phyloP scores from a whole-genome alignment of 1,139 yeast species.

The Saccharomyces pastorianus region DNA sequence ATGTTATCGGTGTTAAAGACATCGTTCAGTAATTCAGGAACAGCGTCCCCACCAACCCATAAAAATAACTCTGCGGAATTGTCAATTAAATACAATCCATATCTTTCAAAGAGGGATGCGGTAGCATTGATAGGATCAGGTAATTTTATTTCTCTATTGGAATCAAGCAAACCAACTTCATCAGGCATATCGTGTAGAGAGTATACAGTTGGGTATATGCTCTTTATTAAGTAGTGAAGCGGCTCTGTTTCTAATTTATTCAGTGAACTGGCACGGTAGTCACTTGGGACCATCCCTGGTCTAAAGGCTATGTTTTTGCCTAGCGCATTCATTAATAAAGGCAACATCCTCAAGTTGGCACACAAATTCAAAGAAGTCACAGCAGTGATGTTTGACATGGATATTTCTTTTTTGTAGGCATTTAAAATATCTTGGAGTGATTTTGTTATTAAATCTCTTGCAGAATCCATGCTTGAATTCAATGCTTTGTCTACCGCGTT shows the following conservation, averaged over 20 bases:
- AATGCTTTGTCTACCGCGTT: conserved; percentile 80
- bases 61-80: conserved; percentile 85
- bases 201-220: conserved; percentile 81
- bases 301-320: conserved; percentile 81
- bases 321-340: conserved; percentile 73
- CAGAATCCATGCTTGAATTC: conserved; percentile 58
- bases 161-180: conserved; percentile 80
- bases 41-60: conserved; percentile 95
- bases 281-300: conserved; percentile 82
- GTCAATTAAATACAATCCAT: conserved; percentile 85
- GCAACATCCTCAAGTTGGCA: conserved; percentile 87
- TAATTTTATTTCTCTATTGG: conserved; percentile 59
- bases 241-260: conserved; percentile 80
- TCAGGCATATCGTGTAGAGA: conserved; percentile 89
- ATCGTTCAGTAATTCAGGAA: conserved; percentile 78
- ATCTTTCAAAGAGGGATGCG: conserved; percentile 67
- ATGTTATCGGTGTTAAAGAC: conserved; percentile 76
- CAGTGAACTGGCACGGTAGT: conserved; percentile 85
- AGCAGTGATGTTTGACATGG: conserved; percentile 83
- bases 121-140: conserved; percentile 87
- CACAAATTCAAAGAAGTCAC: conserved; percentile 82
- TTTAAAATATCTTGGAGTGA: conserved; percentile 65
- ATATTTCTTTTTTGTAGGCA: conserved; percentile 81
- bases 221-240: conserved; percentile 67
- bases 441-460: conserved; percentile 66